These are phyloP conservation scores for Scutellaria barbata DNA, from an alignment of 257 asterid genomes.

Conservation along the genomic window DNA sequence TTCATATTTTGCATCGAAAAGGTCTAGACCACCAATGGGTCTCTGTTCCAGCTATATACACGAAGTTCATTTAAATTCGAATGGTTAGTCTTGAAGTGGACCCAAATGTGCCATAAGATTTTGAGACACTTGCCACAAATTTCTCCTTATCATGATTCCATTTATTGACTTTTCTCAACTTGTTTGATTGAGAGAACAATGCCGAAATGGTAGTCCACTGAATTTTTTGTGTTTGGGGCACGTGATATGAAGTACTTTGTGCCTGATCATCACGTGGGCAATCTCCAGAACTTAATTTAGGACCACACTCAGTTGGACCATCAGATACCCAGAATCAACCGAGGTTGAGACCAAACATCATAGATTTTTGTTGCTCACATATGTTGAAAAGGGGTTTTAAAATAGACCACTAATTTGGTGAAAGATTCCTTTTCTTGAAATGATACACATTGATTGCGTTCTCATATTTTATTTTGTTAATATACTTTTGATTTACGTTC, in stretches of 20 bases:
- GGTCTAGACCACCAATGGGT: too few species aligned
- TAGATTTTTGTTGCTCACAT: conserved; percentile 33
- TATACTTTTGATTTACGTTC: too few species aligned
- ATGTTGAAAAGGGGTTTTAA: not conserved
- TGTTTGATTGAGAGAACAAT: not conserved
- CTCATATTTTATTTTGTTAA: too few species aligned
- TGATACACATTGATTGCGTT: not conserved
- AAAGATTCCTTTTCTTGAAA: not conserved
- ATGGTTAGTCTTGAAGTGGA: too few species aligned
- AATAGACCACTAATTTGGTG: conserved; percentile 9
- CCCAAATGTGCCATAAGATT: too few species aligned
- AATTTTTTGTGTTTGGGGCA: not conserved
- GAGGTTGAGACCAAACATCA: conserved; percentile 17
- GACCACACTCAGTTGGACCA: conserved; percentile 34
- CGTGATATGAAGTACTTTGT: conserved; percentile 31
- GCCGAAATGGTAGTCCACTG: not conserved
- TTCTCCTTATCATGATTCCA: not conserved
- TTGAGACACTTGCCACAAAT: not conserved
- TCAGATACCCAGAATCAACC: conserved; percentile 23
- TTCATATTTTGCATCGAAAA: too few species aligned
- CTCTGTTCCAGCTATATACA: too few species aligned
- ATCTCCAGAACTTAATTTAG: conserved; percentile 19
- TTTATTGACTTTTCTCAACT: not conserved
- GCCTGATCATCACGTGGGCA: conserved; percentile 38
- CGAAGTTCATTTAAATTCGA: too few species aligned